Evolutionary conservation across 2,329 filamentous ascomycete genomes (phyloP).

Genomic region (Hymenoscyphus occultus): DNA sequence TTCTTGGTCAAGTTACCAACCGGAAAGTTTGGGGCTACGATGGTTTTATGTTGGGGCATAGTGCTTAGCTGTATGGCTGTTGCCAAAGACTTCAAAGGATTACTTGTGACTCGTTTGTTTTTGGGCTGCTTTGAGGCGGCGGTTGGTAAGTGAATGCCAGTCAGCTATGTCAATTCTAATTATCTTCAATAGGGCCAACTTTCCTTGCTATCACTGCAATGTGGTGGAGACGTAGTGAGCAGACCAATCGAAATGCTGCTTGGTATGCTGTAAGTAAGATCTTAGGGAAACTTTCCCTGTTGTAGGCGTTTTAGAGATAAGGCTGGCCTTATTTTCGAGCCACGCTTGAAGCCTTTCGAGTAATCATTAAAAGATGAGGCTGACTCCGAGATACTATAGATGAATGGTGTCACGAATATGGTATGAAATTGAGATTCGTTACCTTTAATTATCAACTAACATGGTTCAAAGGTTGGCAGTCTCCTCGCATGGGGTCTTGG

Average conservation of each 20-base stretch:
- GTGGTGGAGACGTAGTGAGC: slow-evolving; percentile 60
- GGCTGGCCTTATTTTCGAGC: too few relatives aligned
- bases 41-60: slow-evolving; percentile 54
- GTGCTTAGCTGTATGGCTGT: slow-evolving; percentile 40
- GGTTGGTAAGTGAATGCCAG: slow-evolving; percentile 18
- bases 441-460: neutral
- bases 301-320: too few relatives aligned
- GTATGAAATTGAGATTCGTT: slow-evolving; percentile 39
- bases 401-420: slow-evolving; percentile 52
- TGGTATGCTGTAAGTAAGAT: slow-evolving; percentile 46
- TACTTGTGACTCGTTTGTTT: slow-evolving; percentile 40
- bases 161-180: slow-evolving; percentile 5
- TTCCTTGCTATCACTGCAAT: slow-evolving; percentile 58
- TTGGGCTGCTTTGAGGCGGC: slow-evolving; percentile 53
- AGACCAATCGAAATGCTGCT: slow-evolving; percentile 53
- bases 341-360: too few relatives aligned
- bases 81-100: slow-evolving; percentile 36
- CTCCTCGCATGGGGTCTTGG: slow-evolving; percentile 46
- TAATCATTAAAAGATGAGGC: too few relatives aligned
- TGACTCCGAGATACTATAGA: slow-evolving; percentile 28
- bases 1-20: slow-evolving; percentile 52
- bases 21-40: slow-evolving; percentile 50
- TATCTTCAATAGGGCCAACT: slow-evolving; percentile 40
- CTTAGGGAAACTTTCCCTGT: too few relatives aligned
- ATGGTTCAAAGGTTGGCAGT: slow-evolving; percentile 31